phyloP scores from a whole-genome alignment of 1,139 yeast genomes.

The Torulaspora globosa region DNA sequence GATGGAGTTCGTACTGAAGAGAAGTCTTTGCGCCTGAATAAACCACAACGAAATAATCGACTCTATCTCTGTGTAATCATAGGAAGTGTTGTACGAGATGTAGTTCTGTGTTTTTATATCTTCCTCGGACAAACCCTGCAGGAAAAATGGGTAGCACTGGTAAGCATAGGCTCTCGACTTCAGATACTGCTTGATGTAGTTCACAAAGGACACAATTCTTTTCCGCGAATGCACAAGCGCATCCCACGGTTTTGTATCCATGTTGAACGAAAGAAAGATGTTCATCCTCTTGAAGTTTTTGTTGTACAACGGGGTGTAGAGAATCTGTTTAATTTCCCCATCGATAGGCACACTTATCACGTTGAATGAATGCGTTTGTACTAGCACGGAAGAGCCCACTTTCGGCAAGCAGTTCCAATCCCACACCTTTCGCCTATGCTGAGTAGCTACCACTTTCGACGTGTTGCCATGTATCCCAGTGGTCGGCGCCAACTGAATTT shows the following conservation, averaged over 20 bases:
- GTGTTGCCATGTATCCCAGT: constrained; percentile 18
- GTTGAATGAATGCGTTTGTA: constrained; percentile 15
- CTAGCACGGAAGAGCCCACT: constrained; percentile 11
- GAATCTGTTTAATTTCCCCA: constrained; percentile 27
- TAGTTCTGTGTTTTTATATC: constrained; percentile 13
- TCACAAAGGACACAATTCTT: constrained; percentile 25
- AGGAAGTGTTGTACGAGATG: constrained; percentile 15
- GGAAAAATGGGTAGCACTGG: constrained; percentile 24
- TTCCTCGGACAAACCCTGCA: constrained; percentile 15
- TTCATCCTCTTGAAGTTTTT: constrained; percentile 25
- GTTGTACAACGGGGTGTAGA: constrained; percentile 29
- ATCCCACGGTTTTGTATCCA: constrained; percentile 23
- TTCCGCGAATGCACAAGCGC: constrained; percentile 20
- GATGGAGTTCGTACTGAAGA: constrained; percentile 27
- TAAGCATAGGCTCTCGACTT: constrained; percentile 22
- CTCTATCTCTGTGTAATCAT: constrained; percentile 20
- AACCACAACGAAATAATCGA: constrained; percentile 29
- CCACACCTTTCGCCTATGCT: constrained; percentile 17
- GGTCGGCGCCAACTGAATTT: constrained; percentile 8
- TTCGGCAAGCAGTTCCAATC: constrained; percentile 27
- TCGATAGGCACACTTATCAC: constrained; percentile 17
- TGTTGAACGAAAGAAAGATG: constrained; percentile 29
- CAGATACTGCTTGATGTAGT: constrained; percentile 23
- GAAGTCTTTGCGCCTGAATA: constrained; percentile 25
- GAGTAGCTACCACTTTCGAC: constrained; percentile 18